Conservation (phyloP, 768 basidiomycete species). For the Tricholoma matsutake region DNA sequence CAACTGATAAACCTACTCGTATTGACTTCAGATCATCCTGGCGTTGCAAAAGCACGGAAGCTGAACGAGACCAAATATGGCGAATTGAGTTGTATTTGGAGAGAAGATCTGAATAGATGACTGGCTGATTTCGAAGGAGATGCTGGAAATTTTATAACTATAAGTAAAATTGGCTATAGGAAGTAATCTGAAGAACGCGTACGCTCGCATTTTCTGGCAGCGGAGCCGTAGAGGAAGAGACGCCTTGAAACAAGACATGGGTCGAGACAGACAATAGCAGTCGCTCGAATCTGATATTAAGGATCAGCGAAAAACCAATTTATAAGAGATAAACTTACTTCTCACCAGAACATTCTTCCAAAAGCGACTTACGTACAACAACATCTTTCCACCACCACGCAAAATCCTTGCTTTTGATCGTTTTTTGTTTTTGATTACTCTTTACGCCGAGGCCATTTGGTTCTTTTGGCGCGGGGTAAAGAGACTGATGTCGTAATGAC, state of each 20-base stretch:
- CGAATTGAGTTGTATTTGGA: constrained; percentile 27
- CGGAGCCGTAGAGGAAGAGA: constrained; percentile 10
- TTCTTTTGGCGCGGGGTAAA: constrained; percentile 28
- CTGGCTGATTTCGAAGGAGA: constrained; percentile 30
- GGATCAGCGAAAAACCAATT: not conserved
- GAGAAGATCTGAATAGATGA: constrained; percentile 31
- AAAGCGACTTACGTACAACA: constrained; percentile 49
- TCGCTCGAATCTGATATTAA: constrained; percentile 44
- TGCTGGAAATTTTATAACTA: constrained; percentile 14
- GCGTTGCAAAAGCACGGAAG: constrained; percentile 30
- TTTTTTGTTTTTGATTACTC: constrained; percentile 6
- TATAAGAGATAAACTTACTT: constrained; percentile 29
- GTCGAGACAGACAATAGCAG: constrained; percentile 50
- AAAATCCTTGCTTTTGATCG: not conserved
- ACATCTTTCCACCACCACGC: constrained; percentile 59
- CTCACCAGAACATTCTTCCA: constrained; percentile 54
- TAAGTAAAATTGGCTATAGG: not conserved
- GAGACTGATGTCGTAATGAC: constrained; percentile 35
- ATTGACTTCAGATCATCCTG: constrained; percentile 30
- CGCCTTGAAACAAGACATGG: constrained; percentile 40
- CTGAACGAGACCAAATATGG: constrained; percentile 35
- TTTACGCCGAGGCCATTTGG: constrained; percentile 15
- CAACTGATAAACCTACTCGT: constrained; percentile 18
- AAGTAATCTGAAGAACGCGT: constrained; percentile 10
- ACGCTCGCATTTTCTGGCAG: constrained; percentile 12